These are phyloP conservation scores for Solanum chacoense DNA, from an alignment of 305 asterid species.

Conservation along the genomic window DNA sequence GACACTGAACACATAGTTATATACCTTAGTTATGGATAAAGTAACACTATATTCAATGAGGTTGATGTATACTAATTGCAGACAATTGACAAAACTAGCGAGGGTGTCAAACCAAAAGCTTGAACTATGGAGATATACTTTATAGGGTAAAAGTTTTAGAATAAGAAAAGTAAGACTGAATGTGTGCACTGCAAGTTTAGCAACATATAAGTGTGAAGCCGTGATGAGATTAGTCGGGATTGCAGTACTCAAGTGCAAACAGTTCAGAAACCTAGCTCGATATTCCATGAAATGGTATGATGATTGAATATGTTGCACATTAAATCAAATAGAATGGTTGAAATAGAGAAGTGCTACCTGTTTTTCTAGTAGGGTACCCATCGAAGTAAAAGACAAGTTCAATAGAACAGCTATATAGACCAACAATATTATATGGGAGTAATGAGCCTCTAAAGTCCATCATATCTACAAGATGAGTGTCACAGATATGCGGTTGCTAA, in stretches of 20 bases:
- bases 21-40: neutral
- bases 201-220: neutral
- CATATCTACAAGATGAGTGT: neutral
- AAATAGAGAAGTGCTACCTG: neutral
- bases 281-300: neutral
- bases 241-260: neutral
- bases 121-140: neutral
- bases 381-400: neutral
- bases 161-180: neutral
- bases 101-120: neutral
- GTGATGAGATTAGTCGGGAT: neutral
- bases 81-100: neutral
- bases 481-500: neutral
- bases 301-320: neutral
- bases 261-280: neutral
- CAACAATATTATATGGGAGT: neutral
- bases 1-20: neutral
- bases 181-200: neutral
- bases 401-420: neutral
- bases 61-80: neutral
- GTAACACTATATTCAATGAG: neutral
- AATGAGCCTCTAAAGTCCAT: neutral
- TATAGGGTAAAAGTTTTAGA: neutral
- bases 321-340: neutral
- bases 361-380: neutral